Conservation (phyloP, 768 basidiomycete genomes). For the Coprinopsis cinerea region DNA sequence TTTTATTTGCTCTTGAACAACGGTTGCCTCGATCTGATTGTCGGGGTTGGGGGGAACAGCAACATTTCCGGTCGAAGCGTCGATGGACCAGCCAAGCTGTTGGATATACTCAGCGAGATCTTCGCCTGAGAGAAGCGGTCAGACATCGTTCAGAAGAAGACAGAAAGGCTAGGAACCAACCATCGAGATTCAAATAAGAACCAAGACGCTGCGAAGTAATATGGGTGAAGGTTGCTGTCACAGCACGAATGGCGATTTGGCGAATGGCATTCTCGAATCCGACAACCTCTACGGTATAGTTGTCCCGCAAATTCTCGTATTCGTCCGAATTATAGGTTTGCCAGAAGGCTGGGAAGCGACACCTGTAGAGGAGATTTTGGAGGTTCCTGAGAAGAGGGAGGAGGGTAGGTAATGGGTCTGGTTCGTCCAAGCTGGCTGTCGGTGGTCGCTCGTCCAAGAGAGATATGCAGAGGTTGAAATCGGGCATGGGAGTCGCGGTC, state of each 20-base stretch:
- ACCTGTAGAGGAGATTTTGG: conserved; percentile 68
- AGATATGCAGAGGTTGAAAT: conserved; percentile 92
- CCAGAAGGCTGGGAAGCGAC: conserved; percentile 90
- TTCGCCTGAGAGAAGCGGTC: conserved; percentile 31
- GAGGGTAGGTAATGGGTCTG: conserved; percentile 70
- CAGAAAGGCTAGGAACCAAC: conserved; percentile 33
- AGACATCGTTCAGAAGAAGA: neutral
- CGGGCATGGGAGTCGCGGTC: conserved; percentile 78
- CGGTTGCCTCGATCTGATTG: conserved; percentile 81
- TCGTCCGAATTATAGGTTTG: conserved; percentile 61
- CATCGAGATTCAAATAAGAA: conserved; percentile 63
- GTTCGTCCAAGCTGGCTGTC: conserved; percentile 60
- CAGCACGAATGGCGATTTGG: conserved; percentile 69
- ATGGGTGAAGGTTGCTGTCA: conserved; percentile 71
- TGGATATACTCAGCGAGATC: conserved; percentile 56
- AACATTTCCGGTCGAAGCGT: conserved; percentile 50
- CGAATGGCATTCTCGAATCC: conserved; percentile 84
- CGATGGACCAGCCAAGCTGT: conserved; percentile 62
- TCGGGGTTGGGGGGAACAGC: conserved; percentile 76
- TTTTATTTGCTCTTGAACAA: conserved; percentile 79
- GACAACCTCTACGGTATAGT: conserved; percentile 77
- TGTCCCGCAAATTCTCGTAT: conserved; percentile 69
- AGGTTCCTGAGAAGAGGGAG: conserved; percentile 65
- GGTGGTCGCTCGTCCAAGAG: conserved; percentile 74
- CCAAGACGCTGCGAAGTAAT: conserved; percentile 64